These are phyloP conservation scores for Sarocladiaceae sp. DNA, from an alignment of 2,329 filamentous ascomycete species.

Conservation along the genomic window DNA sequence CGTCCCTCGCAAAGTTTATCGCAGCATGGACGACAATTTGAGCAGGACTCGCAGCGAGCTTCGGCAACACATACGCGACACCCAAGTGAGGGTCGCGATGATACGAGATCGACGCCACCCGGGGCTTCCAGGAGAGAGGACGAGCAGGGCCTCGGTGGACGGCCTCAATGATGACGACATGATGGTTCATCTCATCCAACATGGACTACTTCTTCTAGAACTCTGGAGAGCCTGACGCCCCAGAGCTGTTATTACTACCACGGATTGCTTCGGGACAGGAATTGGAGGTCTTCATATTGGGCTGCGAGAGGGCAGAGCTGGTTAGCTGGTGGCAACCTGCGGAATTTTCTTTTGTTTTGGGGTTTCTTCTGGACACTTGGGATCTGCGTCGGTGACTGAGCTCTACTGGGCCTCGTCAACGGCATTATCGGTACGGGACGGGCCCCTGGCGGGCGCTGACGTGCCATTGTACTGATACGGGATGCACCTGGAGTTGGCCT, in stretches of 20 bases:
- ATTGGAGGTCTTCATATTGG: neutral
- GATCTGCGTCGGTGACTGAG: neutral
- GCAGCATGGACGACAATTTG: neutral
- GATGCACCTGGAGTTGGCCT: neutral
- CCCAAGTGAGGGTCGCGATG: neutral
- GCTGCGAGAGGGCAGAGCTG: too few relatives aligned
- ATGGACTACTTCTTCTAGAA: neutral
- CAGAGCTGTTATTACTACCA: conserved; percentile 1
- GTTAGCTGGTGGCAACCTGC: too few relatives aligned
- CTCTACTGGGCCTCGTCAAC: neutral
- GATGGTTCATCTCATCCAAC: neutral
- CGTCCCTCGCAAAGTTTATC: neutral
- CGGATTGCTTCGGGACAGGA: too few relatives aligned
- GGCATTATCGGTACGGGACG: neutral
- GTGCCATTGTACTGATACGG: neutral
- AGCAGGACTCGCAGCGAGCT: neutral
- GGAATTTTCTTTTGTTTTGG: neutral
- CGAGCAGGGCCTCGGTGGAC: neutral
- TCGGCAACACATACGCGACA: neutral
- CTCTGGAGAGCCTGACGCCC: neutral
- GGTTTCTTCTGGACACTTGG: neutral
- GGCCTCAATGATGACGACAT: conserved; percentile 7
- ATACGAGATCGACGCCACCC: neutral
- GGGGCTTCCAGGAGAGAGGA: neutral
- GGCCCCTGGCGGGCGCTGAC: neutral